These are phyloP conservation scores for Thelonectria olida DNA, from an alignment of 2,329 filamentous ascomycete species.

Conservation along the genomic window DNA sequence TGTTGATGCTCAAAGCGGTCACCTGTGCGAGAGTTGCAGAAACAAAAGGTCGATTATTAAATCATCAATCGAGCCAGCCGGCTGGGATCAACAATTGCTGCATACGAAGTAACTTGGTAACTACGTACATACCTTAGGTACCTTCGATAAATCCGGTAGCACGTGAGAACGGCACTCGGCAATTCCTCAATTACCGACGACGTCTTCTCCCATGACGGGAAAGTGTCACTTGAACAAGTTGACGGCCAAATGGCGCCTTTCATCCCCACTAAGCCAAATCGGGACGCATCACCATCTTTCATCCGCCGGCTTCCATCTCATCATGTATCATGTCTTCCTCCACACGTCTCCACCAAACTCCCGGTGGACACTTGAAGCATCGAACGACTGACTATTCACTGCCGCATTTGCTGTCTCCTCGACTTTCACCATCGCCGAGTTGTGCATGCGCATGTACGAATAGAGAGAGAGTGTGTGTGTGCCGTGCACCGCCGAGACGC, in stretches of 20 bases:
- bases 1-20: slow-evolving; percentile 7
- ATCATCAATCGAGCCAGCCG: too few relatives aligned
- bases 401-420: neutral
- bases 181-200: neutral
- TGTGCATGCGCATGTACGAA: neutral
- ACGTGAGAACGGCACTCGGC: slow-evolving; percentile 5
- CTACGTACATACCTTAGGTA: neutral
- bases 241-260: slow-evolving; percentile 12
- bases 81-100: too few relatives aligned
- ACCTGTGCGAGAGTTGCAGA: slow-evolving; percentile 15
- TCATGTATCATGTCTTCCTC: neutral
- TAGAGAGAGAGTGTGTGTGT: neutral
- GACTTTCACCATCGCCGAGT: neutral
- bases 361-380: neutral
- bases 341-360: slow-evolving; percentile 7
- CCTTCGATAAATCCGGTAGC: neutral
- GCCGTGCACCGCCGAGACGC: slow-evolving; percentile 9
- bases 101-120: too few relatives aligned
- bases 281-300: slow-evolving; percentile 1
- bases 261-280: slow-evolving; percentile 12
- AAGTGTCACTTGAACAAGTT: slow-evolving; percentile 1
- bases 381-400: neutral
- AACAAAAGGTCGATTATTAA: too few relatives aligned
- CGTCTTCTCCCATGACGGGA: neutral
- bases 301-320: neutral